Conservation (phyloP, 2,329 filamentous ascomycete genomes). For the Phoma sp. region DNA sequence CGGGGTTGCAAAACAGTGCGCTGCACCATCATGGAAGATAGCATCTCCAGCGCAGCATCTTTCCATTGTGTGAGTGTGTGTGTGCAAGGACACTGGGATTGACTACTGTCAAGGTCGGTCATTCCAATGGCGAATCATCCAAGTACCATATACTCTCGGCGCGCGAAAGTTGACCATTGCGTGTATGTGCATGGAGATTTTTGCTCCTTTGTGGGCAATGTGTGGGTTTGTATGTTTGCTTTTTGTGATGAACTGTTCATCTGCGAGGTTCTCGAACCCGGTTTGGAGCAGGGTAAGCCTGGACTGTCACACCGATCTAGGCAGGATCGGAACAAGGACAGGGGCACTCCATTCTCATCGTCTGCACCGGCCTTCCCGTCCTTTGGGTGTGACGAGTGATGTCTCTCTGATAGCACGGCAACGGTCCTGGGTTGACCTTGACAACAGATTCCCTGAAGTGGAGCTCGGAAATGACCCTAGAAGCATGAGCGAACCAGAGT, state of each 20-base stretch:
- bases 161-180: not conserved
- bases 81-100: not conserved
- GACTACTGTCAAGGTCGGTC: not conserved
- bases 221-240: slow-evolving; percentile 15
- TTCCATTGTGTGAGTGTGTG: too few species aligned
- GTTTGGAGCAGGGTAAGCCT: not conserved
- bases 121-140: too few species aligned
- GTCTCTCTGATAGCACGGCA: not conserved
- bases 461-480: not conserved
- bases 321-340: slow-evolving; percentile 2
- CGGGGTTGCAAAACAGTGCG: not conserved
- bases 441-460: too few species aligned
- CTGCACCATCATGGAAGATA: not conserved
- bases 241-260: slow-evolving; percentile 20
- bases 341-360: not conserved
- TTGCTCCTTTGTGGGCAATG: not conserved
- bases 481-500: not conserved
- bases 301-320: slow-evolving; percentile 11
- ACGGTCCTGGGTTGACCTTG: not conserved
- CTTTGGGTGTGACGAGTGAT: not conserved
- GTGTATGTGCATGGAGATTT: not conserved
- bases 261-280: not conserved
- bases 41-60: not conserved
- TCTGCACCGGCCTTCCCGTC: not conserved
- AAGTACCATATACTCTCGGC: not conserved